A percentile compares a stretch with the other conserved stretches of the same genome.
These are phyloP conservation scores for Ustilago tritici DNA, from an alignment of 1,284 basidiomycete species.

Conservation along the genomic window DNA sequence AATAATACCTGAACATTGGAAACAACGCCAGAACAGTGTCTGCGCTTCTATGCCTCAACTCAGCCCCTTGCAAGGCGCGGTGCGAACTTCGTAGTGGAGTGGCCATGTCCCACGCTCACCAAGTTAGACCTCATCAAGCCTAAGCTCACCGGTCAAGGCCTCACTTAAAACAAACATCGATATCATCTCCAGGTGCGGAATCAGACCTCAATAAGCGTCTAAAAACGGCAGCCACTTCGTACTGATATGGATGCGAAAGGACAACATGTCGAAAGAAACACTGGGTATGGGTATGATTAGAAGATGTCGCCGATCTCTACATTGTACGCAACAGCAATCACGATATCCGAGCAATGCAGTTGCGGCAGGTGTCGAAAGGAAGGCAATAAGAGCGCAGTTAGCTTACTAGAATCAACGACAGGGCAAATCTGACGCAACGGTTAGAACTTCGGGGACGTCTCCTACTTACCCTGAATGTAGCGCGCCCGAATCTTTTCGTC, in stretches of 20 bases:
- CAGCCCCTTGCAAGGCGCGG: too few relatives aligned
- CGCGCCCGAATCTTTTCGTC: slow-evolving; percentile 58
- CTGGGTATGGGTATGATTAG: background rate
- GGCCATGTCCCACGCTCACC: background rate
- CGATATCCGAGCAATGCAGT: too few relatives aligned
- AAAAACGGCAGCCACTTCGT: background rate
- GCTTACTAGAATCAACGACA: background rate
- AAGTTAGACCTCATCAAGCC: background rate
- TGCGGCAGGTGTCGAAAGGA: background rate
- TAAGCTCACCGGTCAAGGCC: too few relatives aligned
- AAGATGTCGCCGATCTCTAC: slow-evolving; percentile 60
- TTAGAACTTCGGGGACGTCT: too few relatives aligned
- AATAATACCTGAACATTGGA: slow-evolving; percentile 24
- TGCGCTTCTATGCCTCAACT: too few relatives aligned
- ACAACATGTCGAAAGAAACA: too few relatives aligned
- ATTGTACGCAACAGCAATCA: background rate
- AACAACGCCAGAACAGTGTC: background rate
- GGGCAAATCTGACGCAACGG: too few relatives aligned
- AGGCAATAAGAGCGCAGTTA: background rate
- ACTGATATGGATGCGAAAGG: background rate
- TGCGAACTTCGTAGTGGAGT: background rate
- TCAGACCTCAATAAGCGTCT: too few relatives aligned
- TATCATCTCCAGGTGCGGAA: too few relatives aligned
- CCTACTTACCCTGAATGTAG: slow-evolving; percentile 53
- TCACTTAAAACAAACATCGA: too few relatives aligned